A percentile compares a stretch with the other conserved stretches of the same genome.
These are phyloP conservation scores for Xylariaceae sp. DNA, from an alignment of 2,329 filamentous ascomycete genomes.

Conservation along the genomic window DNA sequence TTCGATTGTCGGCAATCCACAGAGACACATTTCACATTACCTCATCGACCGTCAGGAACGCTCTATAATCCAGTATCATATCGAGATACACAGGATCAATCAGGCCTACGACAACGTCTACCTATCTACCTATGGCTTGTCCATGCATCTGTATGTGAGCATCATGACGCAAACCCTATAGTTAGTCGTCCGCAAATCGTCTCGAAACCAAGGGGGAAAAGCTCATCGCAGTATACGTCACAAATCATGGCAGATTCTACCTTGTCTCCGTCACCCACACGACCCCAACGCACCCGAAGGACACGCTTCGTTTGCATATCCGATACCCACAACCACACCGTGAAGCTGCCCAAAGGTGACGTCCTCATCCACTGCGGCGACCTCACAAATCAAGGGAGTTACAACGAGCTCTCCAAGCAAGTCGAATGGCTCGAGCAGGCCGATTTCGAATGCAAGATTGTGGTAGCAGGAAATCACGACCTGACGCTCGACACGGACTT, in stretches of 20 bases:
- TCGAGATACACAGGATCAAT: background rate
- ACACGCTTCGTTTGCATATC: conserved; percentile 70
- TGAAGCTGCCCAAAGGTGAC: conserved; percentile 64
- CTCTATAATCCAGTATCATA: background rate
- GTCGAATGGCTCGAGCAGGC: conserved; percentile 62
- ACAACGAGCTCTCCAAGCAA: conserved; percentile 53
- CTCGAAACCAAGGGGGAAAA: background rate
- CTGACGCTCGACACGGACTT: conserved; percentile 62
- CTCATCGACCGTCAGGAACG: background rate
- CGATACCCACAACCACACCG: conserved; percentile 65
- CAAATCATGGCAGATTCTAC: conserved; percentile 8
- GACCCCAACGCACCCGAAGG: conserved; percentile 33
- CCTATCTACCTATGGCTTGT: background rate
- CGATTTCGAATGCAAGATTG: conserved; percentile 64
- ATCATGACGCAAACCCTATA: background rate
- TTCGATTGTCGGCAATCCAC: background rate
- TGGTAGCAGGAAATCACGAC: conserved; percentile 72
- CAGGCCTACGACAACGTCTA: background rate
- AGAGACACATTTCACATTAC: background rate
- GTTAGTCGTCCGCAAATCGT: background rate
- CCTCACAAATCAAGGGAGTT: conserved; percentile 65
- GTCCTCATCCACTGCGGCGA: conserved; percentile 73
- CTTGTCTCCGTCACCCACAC: background rate
- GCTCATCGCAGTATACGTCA: background rate
- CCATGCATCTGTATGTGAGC: background rate